Conservation (phyloP, 1,139 yeast genomes). For the Dujonia santamariae region DNA sequence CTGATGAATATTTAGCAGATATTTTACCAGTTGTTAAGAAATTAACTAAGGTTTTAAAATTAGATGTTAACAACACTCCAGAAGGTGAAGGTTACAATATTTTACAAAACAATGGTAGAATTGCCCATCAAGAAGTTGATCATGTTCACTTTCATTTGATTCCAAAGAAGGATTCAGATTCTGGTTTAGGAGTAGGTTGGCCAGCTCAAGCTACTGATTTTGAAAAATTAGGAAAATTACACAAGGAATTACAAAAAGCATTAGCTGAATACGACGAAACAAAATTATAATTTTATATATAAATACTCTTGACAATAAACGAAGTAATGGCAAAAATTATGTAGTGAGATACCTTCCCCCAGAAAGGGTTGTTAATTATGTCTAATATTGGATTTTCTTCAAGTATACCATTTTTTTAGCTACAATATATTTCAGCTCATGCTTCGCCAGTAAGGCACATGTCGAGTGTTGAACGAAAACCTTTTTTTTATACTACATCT, state of each 20-base stretch:
- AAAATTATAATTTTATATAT: too few relatives aligned
- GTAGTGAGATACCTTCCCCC: too few relatives aligned
- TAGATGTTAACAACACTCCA: slow-evolving; percentile 52
- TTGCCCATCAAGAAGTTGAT: slow-evolving; percentile 92
- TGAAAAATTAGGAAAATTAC: slow-evolving; percentile 63
- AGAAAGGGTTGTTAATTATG: too few relatives aligned
- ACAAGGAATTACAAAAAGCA: slow-evolving; percentile 57
- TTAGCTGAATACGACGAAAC: slow-evolving; percentile 26
- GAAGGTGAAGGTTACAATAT: slow-evolving; percentile 84
- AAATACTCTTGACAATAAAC: too few relatives aligned
- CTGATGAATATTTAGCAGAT: slow-evolving; percentile 86
- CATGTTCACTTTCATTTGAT: slow-evolving; percentile 97
- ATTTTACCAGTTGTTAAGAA: slow-evolving; percentile 84
- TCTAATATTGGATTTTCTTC: too few relatives aligned
- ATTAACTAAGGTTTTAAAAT: slow-evolving; percentile 67
- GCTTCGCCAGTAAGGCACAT: too few relatives aligned
- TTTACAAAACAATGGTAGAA: slow-evolving; percentile 86
- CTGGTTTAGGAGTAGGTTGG: slow-evolving; percentile 90
- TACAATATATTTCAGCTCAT: too few relatives aligned
- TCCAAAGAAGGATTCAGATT: slow-evolving; percentile 68
- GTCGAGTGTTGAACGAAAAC: too few relatives aligned
- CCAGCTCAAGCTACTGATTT: slow-evolving; percentile 79
- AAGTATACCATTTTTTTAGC: too few relatives aligned
- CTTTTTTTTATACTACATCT: too few relatives aligned
- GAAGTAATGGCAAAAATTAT: too few relatives aligned